Conservation (phyloP, 495 filamentous ascomycete genomes). For the Podospora pseudoanserina region DNA sequence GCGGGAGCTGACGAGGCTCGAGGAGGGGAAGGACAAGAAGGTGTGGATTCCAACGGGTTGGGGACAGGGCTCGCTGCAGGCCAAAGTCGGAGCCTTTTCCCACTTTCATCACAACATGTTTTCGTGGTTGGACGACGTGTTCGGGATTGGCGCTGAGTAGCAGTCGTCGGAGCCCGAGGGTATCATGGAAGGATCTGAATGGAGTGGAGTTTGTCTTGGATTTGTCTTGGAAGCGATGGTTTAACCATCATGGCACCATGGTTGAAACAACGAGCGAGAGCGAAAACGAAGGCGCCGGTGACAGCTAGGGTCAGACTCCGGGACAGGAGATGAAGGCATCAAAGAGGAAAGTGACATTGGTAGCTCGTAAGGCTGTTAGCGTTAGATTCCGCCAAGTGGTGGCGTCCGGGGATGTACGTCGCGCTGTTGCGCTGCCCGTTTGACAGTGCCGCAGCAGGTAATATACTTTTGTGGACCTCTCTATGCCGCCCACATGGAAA, state of each 20-base stretch:
- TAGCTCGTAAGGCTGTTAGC: not conserved
- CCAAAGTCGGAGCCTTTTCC: constrained; percentile 27
- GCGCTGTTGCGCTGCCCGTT: not conserved
- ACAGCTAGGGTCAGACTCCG: not conserved
- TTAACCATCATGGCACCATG: not conserved
- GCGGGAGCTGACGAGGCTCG: constrained; percentile 4
- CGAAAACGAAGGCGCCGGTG: not conserved
- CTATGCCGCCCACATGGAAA: not conserved
- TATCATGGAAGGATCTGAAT: not conserved
- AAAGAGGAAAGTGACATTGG: not conserved
- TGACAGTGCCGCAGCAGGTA: not conserved
- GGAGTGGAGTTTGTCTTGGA: not conserved
- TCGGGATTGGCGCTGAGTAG: not conserved
- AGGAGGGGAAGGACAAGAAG: constrained; percentile 21
- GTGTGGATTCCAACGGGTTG: constrained; percentile 24
- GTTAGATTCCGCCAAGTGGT: not conserved
- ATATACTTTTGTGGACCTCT: not conserved
- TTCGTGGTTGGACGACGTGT: not conserved
- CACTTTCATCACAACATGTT: not conserved
- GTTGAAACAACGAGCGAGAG: not conserved
- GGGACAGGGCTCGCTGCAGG: constrained; percentile 24
- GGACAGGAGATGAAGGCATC: not conserved
- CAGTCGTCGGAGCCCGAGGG: not conserved
- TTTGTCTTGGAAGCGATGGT: not conserved
- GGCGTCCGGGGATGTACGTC: not conserved